These are phyloP conservation scores for Leishmania major DNA, from an alignment of 208 protist species.

Conservation along the genomic window DNA sequence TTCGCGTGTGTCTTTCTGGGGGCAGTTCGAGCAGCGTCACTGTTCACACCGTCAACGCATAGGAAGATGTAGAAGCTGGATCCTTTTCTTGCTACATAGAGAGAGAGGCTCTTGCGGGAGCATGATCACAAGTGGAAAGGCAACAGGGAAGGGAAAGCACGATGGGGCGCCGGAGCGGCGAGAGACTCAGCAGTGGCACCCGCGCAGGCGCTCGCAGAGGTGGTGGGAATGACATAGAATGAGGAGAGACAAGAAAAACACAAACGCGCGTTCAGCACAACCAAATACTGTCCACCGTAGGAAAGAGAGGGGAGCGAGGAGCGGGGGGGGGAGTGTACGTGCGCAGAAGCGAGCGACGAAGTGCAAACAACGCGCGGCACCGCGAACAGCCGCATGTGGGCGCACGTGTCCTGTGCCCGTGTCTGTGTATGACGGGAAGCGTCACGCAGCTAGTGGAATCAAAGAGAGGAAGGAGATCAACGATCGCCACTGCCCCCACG, in stretches of 20 bases:
- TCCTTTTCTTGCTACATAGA: neutral
- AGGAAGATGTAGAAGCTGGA: neutral
- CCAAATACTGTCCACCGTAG: too few relatives aligned
- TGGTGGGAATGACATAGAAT: neutral
- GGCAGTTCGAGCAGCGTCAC: neutral
- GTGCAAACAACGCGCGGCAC: neutral
- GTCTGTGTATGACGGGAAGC: too few relatives aligned
- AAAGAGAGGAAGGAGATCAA: neutral
- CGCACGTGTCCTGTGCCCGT: neutral
- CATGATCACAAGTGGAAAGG: neutral
- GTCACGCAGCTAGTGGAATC: neutral
- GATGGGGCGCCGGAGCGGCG: neutral
- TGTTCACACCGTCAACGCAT: neutral
- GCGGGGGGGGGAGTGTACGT: neutral
- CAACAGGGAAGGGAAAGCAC: neutral
- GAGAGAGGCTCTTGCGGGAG: neutral
- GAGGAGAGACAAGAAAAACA: neutral
- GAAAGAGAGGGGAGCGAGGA: too few relatives aligned
- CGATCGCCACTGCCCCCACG: neutral
- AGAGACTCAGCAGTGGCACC: neutral
- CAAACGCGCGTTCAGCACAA: neutral
- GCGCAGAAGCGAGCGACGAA: neutral
- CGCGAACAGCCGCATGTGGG: neutral
- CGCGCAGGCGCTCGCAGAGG: neutral
- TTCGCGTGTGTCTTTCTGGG: neutral